Conservation (phyloP, 441 rosid genomes). For the Brassica balearica region DNA sequence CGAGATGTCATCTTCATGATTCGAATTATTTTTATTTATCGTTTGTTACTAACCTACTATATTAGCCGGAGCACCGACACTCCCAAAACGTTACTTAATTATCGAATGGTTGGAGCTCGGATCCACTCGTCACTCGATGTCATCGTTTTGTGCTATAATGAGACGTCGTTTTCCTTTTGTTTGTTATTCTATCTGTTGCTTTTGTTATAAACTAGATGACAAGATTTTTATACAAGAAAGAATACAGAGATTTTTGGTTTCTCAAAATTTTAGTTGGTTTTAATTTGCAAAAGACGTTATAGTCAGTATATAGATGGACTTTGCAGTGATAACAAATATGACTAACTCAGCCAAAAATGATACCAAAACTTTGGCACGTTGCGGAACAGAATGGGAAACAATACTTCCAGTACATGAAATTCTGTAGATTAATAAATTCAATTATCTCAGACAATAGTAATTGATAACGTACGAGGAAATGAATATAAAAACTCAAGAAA, state of each 20-base stretch:
- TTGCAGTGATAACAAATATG: neutral
- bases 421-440: neutral
- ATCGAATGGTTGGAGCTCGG: conserved; percentile 23
- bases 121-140: conserved; percentile 9
- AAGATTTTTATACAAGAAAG: neutral
- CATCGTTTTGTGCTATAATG: neutral
- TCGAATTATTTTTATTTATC: conserved; percentile 14
- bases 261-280: neutral
- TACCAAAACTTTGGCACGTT: neutral
- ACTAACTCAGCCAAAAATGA: neutral
- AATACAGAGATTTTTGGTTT: conserved; percentile 22
- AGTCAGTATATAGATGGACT: neutral
- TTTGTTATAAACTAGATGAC: neutral
- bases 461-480: conserved; percentile 27
- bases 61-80: conserved; percentile 43
- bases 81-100: conserved; percentile 28
- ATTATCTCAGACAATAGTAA: neutral
- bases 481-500: neutral
- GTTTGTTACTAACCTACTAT: conserved; percentile 24
- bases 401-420: neutral
- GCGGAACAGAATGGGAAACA: conserved; percentile 4
- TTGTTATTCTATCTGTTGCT: neutral
- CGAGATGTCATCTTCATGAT: conserved; percentile 8
- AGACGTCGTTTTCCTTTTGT: neutral
- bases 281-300: neutral